Evolutionary conservation across 257 asterid genomes (phyloP).

Genomic region (Paulownia fortunei): DNA sequence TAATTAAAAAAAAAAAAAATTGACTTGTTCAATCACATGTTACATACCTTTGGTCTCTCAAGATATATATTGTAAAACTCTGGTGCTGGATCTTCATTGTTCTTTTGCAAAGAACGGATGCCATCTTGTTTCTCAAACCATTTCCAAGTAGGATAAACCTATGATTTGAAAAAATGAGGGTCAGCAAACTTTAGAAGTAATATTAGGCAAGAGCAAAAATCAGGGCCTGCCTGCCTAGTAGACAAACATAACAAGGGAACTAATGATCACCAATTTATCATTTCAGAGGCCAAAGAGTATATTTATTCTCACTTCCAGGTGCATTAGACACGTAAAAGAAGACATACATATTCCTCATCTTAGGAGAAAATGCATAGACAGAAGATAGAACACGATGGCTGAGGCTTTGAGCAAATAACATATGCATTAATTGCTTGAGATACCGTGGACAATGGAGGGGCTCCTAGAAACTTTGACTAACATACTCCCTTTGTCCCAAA

Average conservation of each 20-base stretch:
- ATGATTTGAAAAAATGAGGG: constrained; percentile 19
- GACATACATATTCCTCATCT: neutral
- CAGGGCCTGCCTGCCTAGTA: constrained; percentile 9
- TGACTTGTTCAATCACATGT: constrained; percentile 17
- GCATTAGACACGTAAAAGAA: neutral
- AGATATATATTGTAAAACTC: constrained; percentile 97
- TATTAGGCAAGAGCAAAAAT: neutral
- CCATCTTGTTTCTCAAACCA: constrained; percentile 99
- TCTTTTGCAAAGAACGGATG: constrained; percentile 91
- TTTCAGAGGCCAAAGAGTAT: neutral
- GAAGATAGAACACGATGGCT: neutral
- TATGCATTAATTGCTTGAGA: neutral
- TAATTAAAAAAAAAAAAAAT: constrained; percentile 4
- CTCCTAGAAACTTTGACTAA: too few relatives aligned
- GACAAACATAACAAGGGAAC: constrained; percentile 3
- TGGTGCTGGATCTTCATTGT: constrained; percentile 92
- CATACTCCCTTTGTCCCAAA: too few relatives aligned
- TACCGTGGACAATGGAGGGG: neutral
- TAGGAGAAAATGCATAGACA: neutral
- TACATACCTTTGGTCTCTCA: constrained; percentile 95
- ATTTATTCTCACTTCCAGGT: neutral
- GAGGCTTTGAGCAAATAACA: neutral
- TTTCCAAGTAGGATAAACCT: constrained; percentile 99
- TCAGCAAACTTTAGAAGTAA: constrained; percentile 25
- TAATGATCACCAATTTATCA: neutral